These are phyloP conservation scores for Trametes villosa DNA, from an alignment of 768 basidiomycete genomes.

Conservation along the genomic window DNA sequence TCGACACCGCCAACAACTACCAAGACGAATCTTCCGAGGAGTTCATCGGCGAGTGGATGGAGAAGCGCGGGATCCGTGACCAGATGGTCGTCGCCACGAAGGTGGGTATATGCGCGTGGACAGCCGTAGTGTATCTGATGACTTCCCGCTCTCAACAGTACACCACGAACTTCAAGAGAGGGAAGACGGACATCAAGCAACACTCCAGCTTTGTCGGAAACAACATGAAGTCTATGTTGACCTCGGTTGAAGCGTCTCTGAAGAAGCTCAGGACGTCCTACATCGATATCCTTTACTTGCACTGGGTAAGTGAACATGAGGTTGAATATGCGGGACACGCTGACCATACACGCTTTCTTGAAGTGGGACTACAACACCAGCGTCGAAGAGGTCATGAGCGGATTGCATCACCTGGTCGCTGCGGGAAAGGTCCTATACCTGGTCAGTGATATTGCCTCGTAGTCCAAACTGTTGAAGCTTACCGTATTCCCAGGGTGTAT, in stretches of 20 bases:
- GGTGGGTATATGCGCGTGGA: slow-evolving; percentile 22
- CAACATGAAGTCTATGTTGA: not conserved
- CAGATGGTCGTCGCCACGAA: slow-evolving; percentile 51
- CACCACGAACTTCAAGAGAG: not conserved
- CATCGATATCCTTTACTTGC: not conserved
- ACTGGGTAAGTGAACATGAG: not conserved
- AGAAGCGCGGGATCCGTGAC: slow-evolving; percentile 43
- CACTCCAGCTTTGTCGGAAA: not conserved
- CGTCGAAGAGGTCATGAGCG: slow-evolving; percentile 59
- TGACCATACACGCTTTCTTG: not conserved
- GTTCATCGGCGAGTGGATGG: slow-evolving; percentile 54
- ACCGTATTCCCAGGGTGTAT: slow-evolving; percentile 21
- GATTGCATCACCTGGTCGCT: slow-evolving; percentile 53
- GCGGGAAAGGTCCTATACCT: slow-evolving; percentile 50
- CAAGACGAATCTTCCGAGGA: slow-evolving; percentile 39
- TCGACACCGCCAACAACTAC: slow-evolving; percentile 43
- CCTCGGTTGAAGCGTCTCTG: not conserved
- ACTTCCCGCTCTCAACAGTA: not conserved
- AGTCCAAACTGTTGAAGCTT: not conserved
- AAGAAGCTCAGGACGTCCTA: not conserved
- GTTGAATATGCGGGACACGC: not conserved
- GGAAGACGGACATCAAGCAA: not conserved
- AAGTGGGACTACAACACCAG: slow-evolving; percentile 54
- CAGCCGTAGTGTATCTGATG: not conserved
- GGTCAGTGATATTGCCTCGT: slow-evolving; percentile 13